A percentile compares a stretch with the other conserved stretches of the same genome.
Conservation (phyloP, 148 eudicot species). For the Camellia sinensis region DNA sequence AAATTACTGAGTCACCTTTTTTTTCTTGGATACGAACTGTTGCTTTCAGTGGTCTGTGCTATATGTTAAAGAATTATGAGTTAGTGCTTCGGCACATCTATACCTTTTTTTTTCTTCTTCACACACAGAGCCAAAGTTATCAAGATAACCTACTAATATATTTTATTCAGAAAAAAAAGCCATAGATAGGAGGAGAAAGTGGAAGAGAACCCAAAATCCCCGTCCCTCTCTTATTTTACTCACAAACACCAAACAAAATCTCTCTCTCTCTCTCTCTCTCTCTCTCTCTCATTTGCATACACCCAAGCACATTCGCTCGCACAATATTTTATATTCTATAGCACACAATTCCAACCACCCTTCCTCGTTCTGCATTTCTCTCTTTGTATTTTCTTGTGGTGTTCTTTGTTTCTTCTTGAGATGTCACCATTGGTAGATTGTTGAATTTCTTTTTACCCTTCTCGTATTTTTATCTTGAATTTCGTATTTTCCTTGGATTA, state of each 20-base stretch:
- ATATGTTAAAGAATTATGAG: not conserved
- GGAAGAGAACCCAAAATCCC: not conserved
- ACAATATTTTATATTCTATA: not conserved
- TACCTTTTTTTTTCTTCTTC: not conserved
- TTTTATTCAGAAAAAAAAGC: not conserved
- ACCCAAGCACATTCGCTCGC: not conserved
- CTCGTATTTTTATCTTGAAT: not conserved
- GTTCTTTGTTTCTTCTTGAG: constrained; percentile 10
- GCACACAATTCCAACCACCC: constrained; percentile 5
- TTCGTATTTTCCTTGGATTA: constrained; percentile 3
- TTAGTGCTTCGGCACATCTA: not conserved
- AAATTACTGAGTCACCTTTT: not conserved
- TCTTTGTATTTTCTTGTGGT: constrained; percentile 10
- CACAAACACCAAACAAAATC: constrained; percentile 5
- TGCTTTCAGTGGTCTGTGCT: not conserved
- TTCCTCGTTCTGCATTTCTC: not conserved
- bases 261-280: not conserved
- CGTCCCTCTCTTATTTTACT: constrained; percentile 1
- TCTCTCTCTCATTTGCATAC: constrained; percentile 1
- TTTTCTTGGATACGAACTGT: not conserved
- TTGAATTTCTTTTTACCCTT: not conserved
- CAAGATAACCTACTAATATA: constrained; percentile 7
- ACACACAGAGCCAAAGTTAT: not conserved
- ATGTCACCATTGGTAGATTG: constrained; percentile 1
- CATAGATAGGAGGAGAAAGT: not conserved